Evolutionary conservation across 2,329 filamentous ascomycete species (phyloP), one percentile per base, ranked within the genome.

Genomic region (Colletotrichum incanum): DNA sequence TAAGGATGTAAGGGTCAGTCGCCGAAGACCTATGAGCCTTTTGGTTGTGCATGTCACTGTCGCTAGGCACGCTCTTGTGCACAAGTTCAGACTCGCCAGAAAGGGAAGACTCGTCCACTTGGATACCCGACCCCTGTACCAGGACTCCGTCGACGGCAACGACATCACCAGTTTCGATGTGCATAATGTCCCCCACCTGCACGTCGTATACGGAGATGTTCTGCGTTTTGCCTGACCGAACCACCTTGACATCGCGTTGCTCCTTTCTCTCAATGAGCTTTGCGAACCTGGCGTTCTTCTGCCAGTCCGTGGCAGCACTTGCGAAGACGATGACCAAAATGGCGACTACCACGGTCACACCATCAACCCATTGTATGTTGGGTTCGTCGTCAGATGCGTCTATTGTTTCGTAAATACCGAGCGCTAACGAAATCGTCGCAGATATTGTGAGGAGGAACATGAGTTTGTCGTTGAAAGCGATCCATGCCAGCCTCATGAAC

Each of bases 401-500:
- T 62, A 92, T 86, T 1, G 92, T 91, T 77, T 95, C 91, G 76
- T 94, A 94, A 1, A 95, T 88, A 56, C 93, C 93, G 50, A 95
- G 88, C 0, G 90, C 91, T 34, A 95, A 85, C 2, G 93, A 94
- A 45, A 95, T 90, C n/a, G 89, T 85, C 1, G 93, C 93, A 9
- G 93, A 93, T 26, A 91, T 85, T 1, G 92, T 92, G 71, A 94
- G 85, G 5, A 94, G 83, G 66, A 94, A 93, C 64, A 94, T 84
- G 14, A 95, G 90, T 77, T 95, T 95, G 81, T 95, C 93, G 78
- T 95, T 94, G 82, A 94, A 94, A 1, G 93, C 93, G 77, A 94
- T 92, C 93, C 93, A 95, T 74, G 91, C 91, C 20, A 95, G 83
- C 77, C 91, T 86, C 72, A 92, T 84, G 63, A 95, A 90, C 49